Percentiles rank a stretch among this genome's conserved stretches.
Conservation (phyloP, 352 stramenopile genomes). For the Phytophthora foliorum region DNA sequence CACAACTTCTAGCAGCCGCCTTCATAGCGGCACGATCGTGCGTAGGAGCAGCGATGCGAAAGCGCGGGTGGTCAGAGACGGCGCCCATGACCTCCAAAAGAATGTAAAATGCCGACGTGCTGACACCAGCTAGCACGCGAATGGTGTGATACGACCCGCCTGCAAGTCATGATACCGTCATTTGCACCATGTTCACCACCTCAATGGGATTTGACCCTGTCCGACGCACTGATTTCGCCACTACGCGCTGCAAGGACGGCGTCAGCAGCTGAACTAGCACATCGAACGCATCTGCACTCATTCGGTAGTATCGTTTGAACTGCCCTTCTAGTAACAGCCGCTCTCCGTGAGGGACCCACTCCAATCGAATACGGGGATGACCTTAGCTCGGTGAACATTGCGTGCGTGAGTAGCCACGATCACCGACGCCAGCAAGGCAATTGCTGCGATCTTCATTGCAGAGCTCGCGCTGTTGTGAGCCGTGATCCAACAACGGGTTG, state of each 20-base stretch:
- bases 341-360: slow-evolving; percentile 5
- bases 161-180: too few species aligned
- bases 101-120: not conserved
- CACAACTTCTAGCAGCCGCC: slow-evolving; percentile 1
- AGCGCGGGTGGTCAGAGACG: not conserved
- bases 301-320: slow-evolving; percentile 12
- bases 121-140: slow-evolving; percentile 2
- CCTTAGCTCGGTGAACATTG: not conserved
- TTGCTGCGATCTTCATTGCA: too few species aligned
- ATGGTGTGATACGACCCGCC: not conserved
- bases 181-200: too few species aligned
- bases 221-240: not conserved
- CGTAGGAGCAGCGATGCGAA: not conserved
- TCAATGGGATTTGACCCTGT: too few species aligned
- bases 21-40: not conserved
- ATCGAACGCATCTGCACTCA: slow-evolving; percentile 1
- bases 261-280: not conserved
- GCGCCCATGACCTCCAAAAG: slow-evolving; percentile 4
- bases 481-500: too few species aligned
- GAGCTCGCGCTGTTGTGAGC: too few species aligned
- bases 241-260: not conserved
- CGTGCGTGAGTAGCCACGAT: too few species aligned
- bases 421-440: too few species aligned
- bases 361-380: slow-evolving; percentile 1
- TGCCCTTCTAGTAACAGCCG: not conserved